Evolutionary conservation across 2,329 filamentous ascomycete genomes (phyloP).

Genomic region (Epichloe coenophiala): DNA sequence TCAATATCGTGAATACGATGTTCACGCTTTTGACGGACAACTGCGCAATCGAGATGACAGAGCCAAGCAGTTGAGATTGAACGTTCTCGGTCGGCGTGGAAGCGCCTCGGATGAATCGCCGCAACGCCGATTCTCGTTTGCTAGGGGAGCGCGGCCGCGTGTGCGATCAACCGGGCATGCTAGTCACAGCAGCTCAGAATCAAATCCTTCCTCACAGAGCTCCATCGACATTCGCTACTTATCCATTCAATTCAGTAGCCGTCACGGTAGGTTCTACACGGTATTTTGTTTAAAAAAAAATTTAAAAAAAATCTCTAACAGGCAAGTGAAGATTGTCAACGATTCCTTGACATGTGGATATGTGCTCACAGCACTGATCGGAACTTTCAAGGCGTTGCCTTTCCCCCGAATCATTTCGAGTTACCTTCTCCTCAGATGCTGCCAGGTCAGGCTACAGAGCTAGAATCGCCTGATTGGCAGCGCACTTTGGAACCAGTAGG

Average conservation of each 20-base stretch:
- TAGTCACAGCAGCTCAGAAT: constrained; percentile 10
- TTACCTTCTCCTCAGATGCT: constrained; percentile 33
- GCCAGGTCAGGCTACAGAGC: constrained; percentile 12
- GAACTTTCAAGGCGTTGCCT: constrained; percentile 31
- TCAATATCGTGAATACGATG: constrained; percentile 33
- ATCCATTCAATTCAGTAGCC: constrained; percentile 34
- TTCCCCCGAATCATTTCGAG: constrained; percentile 33
- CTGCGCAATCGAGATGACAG: constrained; percentile 32
- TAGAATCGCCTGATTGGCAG: constrained; percentile 3
- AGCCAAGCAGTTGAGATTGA: constrained; percentile 30
- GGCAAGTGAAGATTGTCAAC: constrained; percentile 24
- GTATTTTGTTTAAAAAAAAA: background rate
- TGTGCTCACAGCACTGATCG: constrained; percentile 32
- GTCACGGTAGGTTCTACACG: constrained; percentile 26
- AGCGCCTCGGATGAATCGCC: constrained; percentile 25
- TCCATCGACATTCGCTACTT: constrained; percentile 32
- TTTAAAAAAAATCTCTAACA: background rate
- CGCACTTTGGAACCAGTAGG: constrained; percentile 3
- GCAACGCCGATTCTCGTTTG: constrained; percentile 28
- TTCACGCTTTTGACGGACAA: constrained; percentile 34
- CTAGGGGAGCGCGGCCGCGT: constrained; percentile 29
- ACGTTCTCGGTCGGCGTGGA: constrained; percentile 26
- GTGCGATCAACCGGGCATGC: constrained; percentile 18
- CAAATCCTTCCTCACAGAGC: constrained; percentile 10
- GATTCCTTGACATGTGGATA: constrained; percentile 33